phyloP scores from a whole-genome alignment of 2,329 filamentous ascomycete species.

The Ascochyta pisi region DNA sequence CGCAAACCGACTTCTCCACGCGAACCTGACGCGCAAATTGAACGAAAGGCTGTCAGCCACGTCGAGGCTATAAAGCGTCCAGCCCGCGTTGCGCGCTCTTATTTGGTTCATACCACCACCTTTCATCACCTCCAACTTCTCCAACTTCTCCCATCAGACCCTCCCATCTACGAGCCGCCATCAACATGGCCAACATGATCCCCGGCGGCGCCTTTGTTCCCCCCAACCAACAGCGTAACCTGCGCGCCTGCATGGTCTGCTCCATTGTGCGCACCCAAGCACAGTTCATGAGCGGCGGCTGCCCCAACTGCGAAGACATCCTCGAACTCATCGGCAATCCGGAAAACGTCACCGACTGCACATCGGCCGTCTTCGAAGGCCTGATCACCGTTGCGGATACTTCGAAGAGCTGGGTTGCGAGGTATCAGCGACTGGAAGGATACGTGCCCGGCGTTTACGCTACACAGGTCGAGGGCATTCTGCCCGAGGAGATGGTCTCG shows the following conservation, averaged over 20 bases:
- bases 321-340: constrained; percentile 79
- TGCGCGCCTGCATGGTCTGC: constrained; percentile 99
- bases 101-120: background rate
- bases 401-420: constrained; percentile 89
- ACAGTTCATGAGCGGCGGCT: constrained; percentile 85
- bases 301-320: constrained; percentile 95
- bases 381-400: constrained; percentile 86
- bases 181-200: constrained; percentile 36
- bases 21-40: background rate
- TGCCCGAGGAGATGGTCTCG: constrained; percentile 64
- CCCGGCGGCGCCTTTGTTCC: constrained; percentile 69
- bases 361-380: constrained; percentile 94
- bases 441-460: constrained; percentile 93
- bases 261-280: constrained; percentile 85
- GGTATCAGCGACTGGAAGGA: constrained; percentile 89
- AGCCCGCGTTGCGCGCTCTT: background rate
- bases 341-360: constrained; percentile 90
- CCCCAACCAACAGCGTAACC: constrained; percentile 78
- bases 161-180: background rate
- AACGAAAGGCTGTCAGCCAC: background rate
- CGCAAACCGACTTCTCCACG: background rate
- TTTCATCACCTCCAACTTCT: background rate
- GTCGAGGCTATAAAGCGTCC: background rate
- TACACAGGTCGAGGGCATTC: constrained; percentile 86
- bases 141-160: constrained; percentile 1